These are phyloP conservation scores for Strigomonas culicis DNA, from an alignment of 208 protist species.

Conservation along the genomic window DNA sequence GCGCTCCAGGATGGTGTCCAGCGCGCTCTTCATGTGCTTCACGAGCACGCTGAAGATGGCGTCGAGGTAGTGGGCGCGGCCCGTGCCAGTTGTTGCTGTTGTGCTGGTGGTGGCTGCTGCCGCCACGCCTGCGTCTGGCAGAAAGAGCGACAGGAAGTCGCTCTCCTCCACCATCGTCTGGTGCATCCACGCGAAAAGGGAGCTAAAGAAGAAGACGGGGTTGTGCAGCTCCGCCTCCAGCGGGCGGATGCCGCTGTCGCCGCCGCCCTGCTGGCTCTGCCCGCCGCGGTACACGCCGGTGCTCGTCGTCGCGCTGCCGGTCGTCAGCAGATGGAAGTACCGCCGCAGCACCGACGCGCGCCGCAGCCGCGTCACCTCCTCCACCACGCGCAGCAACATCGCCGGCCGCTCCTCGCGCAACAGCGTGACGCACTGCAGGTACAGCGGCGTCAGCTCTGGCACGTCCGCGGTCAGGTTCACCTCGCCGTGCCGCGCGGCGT, in stretches of 20 bases:
- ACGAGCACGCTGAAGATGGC: conserved; percentile 61
- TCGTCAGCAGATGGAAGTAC: conserved; percentile 85
- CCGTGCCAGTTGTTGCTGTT: neutral
- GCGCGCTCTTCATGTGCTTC: conserved; percentile 57
- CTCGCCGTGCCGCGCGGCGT: conserved; percentile 10
- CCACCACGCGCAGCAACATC: conserved; percentile 51
- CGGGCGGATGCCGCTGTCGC: conserved; percentile 30
- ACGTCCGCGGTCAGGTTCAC: conserved; percentile 39
- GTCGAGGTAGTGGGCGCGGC: conserved; percentile 28
- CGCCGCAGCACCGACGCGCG: conserved; percentile 70
- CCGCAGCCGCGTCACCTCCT: conserved; percentile 66
- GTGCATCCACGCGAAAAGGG: conserved; percentile 83
- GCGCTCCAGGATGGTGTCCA: conserved; percentile 60
- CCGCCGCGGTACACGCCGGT: conserved; percentile 36
- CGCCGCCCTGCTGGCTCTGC: neutral
- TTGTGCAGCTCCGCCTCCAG: conserved; percentile 81
- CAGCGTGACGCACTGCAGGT: conserved; percentile 56
- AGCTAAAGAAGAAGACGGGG: conserved; percentile 78
- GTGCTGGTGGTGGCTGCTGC: neutral
- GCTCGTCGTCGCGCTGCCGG: conserved; percentile 51
- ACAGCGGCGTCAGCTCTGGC: conserved; percentile 68
- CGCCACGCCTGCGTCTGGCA: conserved; percentile 21
- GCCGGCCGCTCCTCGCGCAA: conserved; percentile 56
- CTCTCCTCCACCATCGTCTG: conserved; percentile 79
- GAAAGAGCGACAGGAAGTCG: conserved; percentile 61